Evolutionary conservation across 208 protist genomes (phyloP), one percentile per base, ranked within the genome.

Genomic region (Acanthamoeba royreba): DNA sequence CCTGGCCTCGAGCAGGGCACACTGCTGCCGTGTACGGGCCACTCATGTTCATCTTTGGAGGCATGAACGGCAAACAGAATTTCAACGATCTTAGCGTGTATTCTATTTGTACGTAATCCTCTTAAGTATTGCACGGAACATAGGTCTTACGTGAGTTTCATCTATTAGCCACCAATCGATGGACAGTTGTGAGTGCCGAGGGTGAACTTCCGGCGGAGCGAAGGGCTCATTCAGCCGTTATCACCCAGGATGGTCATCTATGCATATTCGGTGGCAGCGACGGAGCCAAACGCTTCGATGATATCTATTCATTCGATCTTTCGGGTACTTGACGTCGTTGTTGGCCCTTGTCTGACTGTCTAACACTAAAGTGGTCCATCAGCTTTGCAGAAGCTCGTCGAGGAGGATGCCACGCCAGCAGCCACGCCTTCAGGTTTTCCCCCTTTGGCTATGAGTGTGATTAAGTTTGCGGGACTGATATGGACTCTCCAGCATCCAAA

Each of bases 11-110:
- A 28, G 79, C 87, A 15, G 85, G 63, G 38, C 49, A 66, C 38
- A 55, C 35, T 0, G 46, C 55, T 31, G 72, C 74, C 0, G 42
- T 74, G 2, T 52, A 93, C 19, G 45, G 55, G 4, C 38, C 86
- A 9, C 9, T 5, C 11, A 40, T 95, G 28, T 83, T 86, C 52
- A 43, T 95, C n/a, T 92, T 95, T 72, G 93, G 93, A n/a, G 93
- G 93, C 46, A 86, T 86, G 45, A 58, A 77, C 63, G 63, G 63
- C 63, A 77, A 77, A 45, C 63, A 77, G 63, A 77, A 77, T 19
- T 77, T 77, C 35, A 77, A 77, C 63, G 63, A 77, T 19, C 63
- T 77, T 38, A 77, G 63, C 35, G 63, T 77, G 17, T 77, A 77
- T 38, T 77, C 63, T 19, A 77, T 77, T 77, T 38, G 63, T 77